phyloP scores from a whole-genome alignment of 2,329 filamentous ascomycete genomes.

The Knoxdaviesia proteae region DNA sequence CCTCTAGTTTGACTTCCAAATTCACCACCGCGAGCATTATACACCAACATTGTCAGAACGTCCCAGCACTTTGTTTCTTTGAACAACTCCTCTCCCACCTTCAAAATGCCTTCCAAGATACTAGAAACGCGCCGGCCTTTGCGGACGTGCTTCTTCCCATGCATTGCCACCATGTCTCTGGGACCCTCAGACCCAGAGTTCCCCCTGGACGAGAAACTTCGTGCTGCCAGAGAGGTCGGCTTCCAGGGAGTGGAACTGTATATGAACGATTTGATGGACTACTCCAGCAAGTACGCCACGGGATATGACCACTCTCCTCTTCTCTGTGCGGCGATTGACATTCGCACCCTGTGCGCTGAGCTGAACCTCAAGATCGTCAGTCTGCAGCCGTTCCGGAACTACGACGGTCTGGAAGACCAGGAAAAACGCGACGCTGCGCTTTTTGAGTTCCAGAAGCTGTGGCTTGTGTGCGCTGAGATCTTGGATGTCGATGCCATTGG shows the following conservation, averaged over 20 bases:
- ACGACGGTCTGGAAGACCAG: constrained; percentile 5
- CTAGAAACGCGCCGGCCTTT: too few relatives aligned
- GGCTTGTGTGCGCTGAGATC: constrained; percentile 5
- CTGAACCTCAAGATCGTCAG: constrained; percentile 6
- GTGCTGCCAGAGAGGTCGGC: constrained; percentile 3
- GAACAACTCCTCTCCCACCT: too few relatives aligned
- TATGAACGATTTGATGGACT: constrained; percentile 6
- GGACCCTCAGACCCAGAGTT: constrained; percentile 4
- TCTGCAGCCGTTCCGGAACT: constrained; percentile 8
- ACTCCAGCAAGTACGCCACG: too few relatives aligned
- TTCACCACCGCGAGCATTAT: too few relatives aligned
- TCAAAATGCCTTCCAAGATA: too few relatives aligned
- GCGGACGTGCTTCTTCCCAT: constrained; percentile 2
- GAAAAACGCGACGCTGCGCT: neutral
- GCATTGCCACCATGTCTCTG: constrained; percentile 9
- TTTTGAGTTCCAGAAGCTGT: constrained; percentile 2
- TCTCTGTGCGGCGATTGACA: constrained; percentile 1
- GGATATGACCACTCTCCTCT: too few relatives aligned
- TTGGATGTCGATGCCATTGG: constrained; percentile 6
- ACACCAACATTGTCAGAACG: too few relatives aligned
- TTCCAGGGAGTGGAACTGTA: constrained; percentile 8
- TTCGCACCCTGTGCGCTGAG: constrained; percentile 1
- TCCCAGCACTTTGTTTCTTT: too few relatives aligned
- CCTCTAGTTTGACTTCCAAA: too few relatives aligned
- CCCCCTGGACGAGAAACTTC: constrained; percentile 7